These are phyloP conservation scores for Phaffomyces antillensis DNA, from an alignment of 805 yeast species.

Conservation along the genomic window DNA sequence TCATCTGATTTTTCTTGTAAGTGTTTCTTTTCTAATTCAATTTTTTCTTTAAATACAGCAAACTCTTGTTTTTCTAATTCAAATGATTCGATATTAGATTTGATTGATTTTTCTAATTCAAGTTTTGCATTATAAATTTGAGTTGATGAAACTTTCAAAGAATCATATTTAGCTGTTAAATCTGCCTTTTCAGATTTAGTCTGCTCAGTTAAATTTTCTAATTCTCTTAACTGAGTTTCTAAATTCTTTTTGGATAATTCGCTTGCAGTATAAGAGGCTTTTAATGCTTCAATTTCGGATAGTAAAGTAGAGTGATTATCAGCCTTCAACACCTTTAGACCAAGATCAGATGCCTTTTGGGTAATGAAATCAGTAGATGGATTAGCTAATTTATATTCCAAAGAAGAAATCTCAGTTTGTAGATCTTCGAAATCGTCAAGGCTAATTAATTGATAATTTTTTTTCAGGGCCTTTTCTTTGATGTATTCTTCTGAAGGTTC, in stretches of 20 bases:
- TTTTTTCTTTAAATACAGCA: neutral
- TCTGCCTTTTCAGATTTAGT: neutral
- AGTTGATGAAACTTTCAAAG: constrained; percentile 1
- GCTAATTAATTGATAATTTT: constrained; percentile 18
- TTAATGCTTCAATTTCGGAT: constrained; percentile 1
- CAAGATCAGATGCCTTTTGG: constrained; percentile 10
- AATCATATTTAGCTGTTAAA: neutral
- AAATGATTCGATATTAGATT: neutral
- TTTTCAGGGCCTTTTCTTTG: constrained; percentile 21
- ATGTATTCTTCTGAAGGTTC: constrained; percentile 28
- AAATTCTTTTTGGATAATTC: neutral
- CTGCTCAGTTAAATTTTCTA: neutral
- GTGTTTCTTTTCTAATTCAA: neutral
- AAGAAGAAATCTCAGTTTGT: constrained; percentile 1
- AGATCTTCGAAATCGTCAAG: constrained; percentile 9
- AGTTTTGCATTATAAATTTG: constrained; percentile 1
- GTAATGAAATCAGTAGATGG: constrained; percentile 14
- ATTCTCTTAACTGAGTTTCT: neutral
- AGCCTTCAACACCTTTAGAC: constrained; percentile 9
- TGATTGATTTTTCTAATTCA: neutral
- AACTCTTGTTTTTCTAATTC: neutral
- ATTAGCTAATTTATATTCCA: constrained; percentile 9
- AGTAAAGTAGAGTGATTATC: constrained; percentile 9
- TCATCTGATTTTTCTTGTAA: neutral
- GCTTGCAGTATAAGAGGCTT: neutral